Conservation (phyloP, 2,329 filamentous ascomycete species). For the Aureobasidium namibiae region DNA sequence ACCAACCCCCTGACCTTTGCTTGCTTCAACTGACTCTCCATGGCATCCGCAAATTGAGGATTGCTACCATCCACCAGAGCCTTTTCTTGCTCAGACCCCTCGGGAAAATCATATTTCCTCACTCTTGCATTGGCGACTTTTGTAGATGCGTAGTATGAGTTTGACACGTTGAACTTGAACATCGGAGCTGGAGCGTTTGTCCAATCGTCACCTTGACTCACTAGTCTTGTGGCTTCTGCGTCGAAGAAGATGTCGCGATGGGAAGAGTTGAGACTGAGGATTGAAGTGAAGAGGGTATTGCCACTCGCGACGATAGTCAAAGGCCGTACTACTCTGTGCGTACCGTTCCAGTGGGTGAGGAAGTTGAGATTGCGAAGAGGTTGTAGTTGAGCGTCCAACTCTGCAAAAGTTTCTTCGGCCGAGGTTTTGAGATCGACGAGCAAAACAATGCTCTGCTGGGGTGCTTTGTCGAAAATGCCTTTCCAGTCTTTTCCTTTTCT, state of each 20-base stretch:
- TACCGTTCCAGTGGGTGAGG: constrained; percentile 35
- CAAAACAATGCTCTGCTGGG: constrained; percentile 42
- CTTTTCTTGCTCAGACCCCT: no score
- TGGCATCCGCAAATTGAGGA: background rate
- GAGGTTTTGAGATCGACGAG: constrained; percentile 45
- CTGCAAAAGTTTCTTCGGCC: constrained; percentile 23
- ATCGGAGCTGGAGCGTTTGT: no score
- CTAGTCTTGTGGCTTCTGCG: no score
- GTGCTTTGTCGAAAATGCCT: constrained; percentile 45
- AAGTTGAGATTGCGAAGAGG: constrained; percentile 33
- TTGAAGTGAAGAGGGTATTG: constrained; percentile 41
- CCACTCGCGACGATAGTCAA: constrained; percentile 48
- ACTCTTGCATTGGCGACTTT: background rate
- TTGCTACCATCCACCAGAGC: background rate
- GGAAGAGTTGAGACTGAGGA: constrained; percentile 25
- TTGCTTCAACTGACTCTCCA: background rate
- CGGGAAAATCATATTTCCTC: no score
- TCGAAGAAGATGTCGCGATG: constrained; percentile 49
- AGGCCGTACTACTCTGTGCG: constrained; percentile 31
- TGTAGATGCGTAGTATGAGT: constrained; percentile 11
- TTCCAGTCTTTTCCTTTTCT: constrained; percentile 16
- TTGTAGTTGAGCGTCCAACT: constrained; percentile 31
- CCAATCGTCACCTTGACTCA: no score
- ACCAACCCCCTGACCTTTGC: background rate
- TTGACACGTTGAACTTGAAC: constrained; percentile 11